Conservation (phyloP, 2,329 filamentous ascomycete genomes). For the Talaromyces pinophilus region DNA sequence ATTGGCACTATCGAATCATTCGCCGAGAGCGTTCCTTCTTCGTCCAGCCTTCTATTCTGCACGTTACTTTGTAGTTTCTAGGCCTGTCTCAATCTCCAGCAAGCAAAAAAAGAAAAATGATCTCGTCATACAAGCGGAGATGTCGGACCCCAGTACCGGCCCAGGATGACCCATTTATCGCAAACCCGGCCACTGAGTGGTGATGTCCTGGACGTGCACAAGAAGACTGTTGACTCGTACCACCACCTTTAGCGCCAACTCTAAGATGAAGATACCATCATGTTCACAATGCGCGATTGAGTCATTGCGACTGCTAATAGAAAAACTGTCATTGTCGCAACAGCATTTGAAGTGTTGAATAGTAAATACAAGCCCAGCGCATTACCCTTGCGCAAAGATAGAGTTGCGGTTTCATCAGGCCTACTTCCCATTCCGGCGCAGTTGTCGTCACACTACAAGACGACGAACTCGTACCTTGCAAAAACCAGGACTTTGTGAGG, state of each 20-base stretch:
- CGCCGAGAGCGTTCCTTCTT: conserved; percentile 22
- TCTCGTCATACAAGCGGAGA: conserved; percentile 6
- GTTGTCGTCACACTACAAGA: background rate
- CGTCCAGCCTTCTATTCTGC: conserved; percentile 1
- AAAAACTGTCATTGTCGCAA: background rate
- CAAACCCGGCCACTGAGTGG: background rate
- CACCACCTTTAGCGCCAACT: conserved; percentile 12
- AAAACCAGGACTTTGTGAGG: background rate
- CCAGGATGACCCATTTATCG: conserved; percentile 10
- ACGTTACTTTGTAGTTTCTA: background rate
- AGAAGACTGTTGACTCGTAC: conserved; percentile 2
- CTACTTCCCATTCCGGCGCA: conserved; percentile 11
- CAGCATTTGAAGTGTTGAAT: background rate
- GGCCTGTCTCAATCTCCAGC: background rate
- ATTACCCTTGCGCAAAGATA: conserved; percentile 1
- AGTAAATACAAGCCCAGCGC: background rate
- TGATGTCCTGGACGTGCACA: conserved; percentile 6
- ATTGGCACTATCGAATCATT: conserved; percentile 16
- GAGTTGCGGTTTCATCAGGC: background rate
- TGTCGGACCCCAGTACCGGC: background rate
- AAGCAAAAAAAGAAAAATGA: conserved; percentile 1
- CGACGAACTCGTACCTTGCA: background rate
- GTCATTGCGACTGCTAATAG: background rate
- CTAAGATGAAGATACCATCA: conserved; percentile 1
- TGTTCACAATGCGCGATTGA: background rate